Evolutionary conservation across 73 alveolate genomes (phyloP).

Genomic region (Paramecium bursaria): DNA sequence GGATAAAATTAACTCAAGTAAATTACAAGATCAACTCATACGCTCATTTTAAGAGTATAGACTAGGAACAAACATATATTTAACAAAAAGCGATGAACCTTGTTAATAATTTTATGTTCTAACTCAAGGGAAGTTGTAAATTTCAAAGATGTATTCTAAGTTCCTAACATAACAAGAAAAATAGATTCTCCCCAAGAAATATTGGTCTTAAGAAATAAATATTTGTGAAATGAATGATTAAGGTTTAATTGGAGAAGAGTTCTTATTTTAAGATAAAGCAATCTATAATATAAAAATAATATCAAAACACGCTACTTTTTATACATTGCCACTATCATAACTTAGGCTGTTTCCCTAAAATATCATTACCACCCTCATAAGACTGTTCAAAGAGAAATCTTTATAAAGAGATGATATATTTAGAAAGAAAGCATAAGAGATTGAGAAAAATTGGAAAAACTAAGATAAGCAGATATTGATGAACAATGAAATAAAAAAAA

Average conservation of each 20-base stretch:
- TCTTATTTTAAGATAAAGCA: slow-evolving; percentile 26
- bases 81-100: slow-evolving; percentile 20
- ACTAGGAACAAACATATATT: background rate
- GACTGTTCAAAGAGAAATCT: slow-evolving; percentile 10
- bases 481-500: slow-evolving; percentile 28
- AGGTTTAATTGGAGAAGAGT: slow-evolving; percentile 51
- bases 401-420: slow-evolving; percentile 11
- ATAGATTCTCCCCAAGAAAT: slow-evolving; percentile 11
- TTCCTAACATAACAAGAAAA: slow-evolving; percentile 6
- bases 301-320: slow-evolving; percentile 6
- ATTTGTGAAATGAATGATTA: slow-evolving; percentile 41
- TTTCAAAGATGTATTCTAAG: slow-evolving; percentile 14
- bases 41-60: background rate
- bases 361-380: background rate
- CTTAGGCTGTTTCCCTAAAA: background rate
- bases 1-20: background rate
- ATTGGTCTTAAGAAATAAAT: slow-evolving; percentile 23
- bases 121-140: background rate
- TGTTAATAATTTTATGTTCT: background rate
- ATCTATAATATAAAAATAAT: slow-evolving; percentile 12
- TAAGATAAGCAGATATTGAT: slow-evolving; percentile 5
- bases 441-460: slow-evolving; percentile 39
- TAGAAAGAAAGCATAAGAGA: slow-evolving; percentile 10
- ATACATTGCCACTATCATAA: background rate
- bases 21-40: slow-evolving; percentile 26